Evolutionary conservation across 228 moss, liverwort and hornwort genomes (phyloP), one percentile per base, ranked within the genome.

Genomic region (Sphagnum fallax): DNA sequence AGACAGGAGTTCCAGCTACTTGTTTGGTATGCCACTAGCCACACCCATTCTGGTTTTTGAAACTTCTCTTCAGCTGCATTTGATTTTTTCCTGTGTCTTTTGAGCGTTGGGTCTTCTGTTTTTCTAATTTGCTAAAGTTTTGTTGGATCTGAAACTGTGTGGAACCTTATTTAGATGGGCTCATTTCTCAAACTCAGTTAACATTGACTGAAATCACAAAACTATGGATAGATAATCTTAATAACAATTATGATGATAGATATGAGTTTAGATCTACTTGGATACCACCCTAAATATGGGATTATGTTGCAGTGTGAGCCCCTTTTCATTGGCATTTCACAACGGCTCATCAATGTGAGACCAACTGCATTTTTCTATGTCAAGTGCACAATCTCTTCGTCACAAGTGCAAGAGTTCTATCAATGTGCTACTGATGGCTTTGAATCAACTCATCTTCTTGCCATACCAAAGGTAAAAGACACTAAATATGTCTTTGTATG

Each of bases 281-380:
- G 32, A 32, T 32, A 32, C 32, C 32, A 32, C 32, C 32, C 32
- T 32, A 32, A 32, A 32, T 32, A 32, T 32, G 32, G 32, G 32
- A 32, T 32, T 32, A 3, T 32, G 32, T 73, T 65, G 75, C 87
- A 95, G 95, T 84, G 80, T 67, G 91, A 92, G 62, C 93, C 98
- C 16, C 75, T 91, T 14, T 93, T 93, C 78, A 85, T 98, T 60
- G 98, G 98, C 13, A 78, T 92, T 63, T 89, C 98, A 53, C 90
- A 90, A 4, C 93, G 98, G 57, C 80, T 72, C 67, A 53, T 82
- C 6, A 93, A 98, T 57, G 89, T 84, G 49, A 87, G 98, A 60
- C 93, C 98, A 6, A 90, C 98, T 62, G 90, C 85, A 0, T 93
- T 98, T 66, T 98, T 93, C 79, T 89, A 92, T 52, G 63, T 93